Base-by-base conservation (phyloP, 2,329 filamentous ascomycete species). In the Tolypocladium album region DNA sequence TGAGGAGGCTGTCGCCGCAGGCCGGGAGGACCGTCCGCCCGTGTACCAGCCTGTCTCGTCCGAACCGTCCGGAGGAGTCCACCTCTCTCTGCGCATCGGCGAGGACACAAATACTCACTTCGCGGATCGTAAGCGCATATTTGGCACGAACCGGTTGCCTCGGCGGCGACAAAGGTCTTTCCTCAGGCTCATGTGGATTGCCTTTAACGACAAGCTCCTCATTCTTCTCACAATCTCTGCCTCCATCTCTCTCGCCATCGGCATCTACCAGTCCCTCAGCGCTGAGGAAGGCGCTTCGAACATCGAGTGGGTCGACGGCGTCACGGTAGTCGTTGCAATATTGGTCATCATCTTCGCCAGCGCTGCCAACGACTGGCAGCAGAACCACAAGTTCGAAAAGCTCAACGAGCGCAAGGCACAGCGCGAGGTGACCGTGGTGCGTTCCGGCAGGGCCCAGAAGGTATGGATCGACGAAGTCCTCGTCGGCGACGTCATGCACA, bases 301-400 rank as follows among this genome's bases (percentile, higher is more conserved):
- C 42, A 85, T 90, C 15, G 87, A 92, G 70, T 93, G 89, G 89
- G 87, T 92, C 6, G 89, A 93, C 72, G 89, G 89, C 64, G 85
- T 92, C 13, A 89, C 89, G 9, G 91, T 92, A 64, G 86, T 91
- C 52, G 82, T 88, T 27, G 89, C 89, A 57, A 90, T 92, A 62
- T 70, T 87, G 20, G 86, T 92, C 63, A 89, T 92, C 55, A 87
- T 92, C 4, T 72, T 88, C 24, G 89, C 90, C 24, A 89, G 88
- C 62, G 88, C 89, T n/a, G 76, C 86, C 40, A 92, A 91, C 64
- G 89, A 92, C 69, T 92, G 86, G 81, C 89, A 92, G 67, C 92
- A 92, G 72, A 89, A 92, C 70, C 82, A 87, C 55, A 88, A 90
- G 67, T 92, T 92, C 67, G 87, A 89, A 45, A 90, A 90, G 71